Evolutionary conservation across 108 stramenopile genomes (phyloP), one percentile per base, ranked within the genome.

Genomic region (Conticribra guillardii): DNA sequence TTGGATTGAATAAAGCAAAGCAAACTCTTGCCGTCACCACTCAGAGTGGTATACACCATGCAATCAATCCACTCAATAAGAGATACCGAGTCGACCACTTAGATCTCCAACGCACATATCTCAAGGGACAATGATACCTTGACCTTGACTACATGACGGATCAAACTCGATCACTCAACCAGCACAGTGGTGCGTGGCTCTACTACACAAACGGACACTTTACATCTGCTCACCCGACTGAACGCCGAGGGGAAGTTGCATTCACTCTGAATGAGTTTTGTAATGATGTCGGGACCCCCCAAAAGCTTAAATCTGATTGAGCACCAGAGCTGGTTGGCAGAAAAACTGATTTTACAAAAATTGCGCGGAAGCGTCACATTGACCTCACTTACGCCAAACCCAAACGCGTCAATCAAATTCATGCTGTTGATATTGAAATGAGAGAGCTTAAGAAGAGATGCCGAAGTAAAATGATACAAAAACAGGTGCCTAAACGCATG

Each of bases 401-500:
- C 9, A 7, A 67, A n/a, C 21, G 23, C 3, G 14, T 24, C n/a
- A 67, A 67, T 21, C 66, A 67, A 37, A 27, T 67, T 24, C 21
- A 34, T 19, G 31, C 2, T 16, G 52, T 67, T 23, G 54, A 71
- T 22, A 22, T 54, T 0, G 60, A 49, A 22, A 71, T 71, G 1
- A 49, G 52, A 0, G 71, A 71, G 18, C 27, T 52, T 5, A 61
- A 63, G 37, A 50, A 54, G 11, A 48, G 67, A 32, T 47, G 28
- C 18, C 51, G 50, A 16, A n/a, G 24, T 11, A 45, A 26, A 23
- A 69, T 68, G 54, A 14, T 23, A 3, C 26, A 37, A 28, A 31
- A 21, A 9, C 19, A 48, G 1, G 71, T 68, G 1, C 81, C 81
- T 1, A 49, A 19, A 22, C 11, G 63, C 32, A 16, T 78, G 5